Conservation (phyloP, 2,329 filamentous ascomycete species). For the Herpotrichia juniperi region DNA sequence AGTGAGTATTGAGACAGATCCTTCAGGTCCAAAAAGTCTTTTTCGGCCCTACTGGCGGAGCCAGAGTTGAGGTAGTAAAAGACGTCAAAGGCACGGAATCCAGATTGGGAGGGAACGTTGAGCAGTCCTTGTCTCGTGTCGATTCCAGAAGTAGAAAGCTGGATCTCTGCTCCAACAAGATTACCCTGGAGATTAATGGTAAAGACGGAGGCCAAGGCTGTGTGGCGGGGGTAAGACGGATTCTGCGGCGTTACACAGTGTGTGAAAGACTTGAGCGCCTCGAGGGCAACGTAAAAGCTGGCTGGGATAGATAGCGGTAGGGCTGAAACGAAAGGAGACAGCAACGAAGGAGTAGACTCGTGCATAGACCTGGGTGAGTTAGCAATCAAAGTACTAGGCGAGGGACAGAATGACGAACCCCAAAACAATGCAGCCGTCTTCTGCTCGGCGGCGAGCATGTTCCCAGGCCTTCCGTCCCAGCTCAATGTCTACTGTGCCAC, state of each 20-base stretch:
- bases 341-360: constrained; percentile 81
- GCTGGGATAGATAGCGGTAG: constrained; percentile 81
- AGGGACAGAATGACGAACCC: constrained; percentile 63
- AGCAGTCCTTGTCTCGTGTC: constrained; percentile 82
- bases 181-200: constrained; percentile 82
- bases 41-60: constrained; percentile 85
- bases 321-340: constrained; percentile 79
- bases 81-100: constrained; percentile 93
- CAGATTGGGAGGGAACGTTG: constrained; percentile 76
- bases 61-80: constrained; percentile 96
- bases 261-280: constrained; percentile 84
- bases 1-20: constrained; percentile 77
- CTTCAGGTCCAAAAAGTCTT: constrained; percentile 85
- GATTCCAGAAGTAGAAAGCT: constrained; percentile 85
- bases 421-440: constrained; percentile 91
- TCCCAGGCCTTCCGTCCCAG: constrained; percentile 89
- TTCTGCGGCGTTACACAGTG: constrained; percentile 88
- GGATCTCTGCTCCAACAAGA: constrained; percentile 74
- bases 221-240: constrained; percentile 80
- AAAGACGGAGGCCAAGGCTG: constrained; percentile 79
- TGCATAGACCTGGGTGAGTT: constrained; percentile 75
- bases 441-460: constrained; percentile 89
- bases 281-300: constrained; percentile 76
- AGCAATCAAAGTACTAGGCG: constrained; percentile 4
- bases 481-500: constrained; percentile 80